These are phyloP conservation scores for Micractinium conductrix DNA, from an alignment of 139 green algal genomes.

Conservation along the genomic window DNA sequence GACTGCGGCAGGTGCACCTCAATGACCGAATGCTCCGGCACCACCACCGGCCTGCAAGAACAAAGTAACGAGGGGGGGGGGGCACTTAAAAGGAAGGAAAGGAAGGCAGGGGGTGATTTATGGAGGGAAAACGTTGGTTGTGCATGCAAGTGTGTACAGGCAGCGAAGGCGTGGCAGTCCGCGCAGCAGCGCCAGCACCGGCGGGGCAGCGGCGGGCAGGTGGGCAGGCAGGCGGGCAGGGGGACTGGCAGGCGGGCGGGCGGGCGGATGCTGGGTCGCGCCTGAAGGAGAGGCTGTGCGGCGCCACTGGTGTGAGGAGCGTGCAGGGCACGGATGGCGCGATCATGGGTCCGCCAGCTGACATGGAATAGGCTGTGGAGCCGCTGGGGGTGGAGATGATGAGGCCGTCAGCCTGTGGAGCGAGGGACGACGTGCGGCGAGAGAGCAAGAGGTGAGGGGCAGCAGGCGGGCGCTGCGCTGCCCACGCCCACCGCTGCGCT, in stretches of 20 bases:
- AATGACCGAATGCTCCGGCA: conserved; percentile 82
- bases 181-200: neutral
- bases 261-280: neutral
- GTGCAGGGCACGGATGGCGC: conserved; percentile 88
- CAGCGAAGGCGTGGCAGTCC: neutral
- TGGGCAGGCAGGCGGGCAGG: neutral
- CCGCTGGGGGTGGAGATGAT: conserved; percentile 90
- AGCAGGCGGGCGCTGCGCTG: no score
- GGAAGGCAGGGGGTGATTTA: neutral
- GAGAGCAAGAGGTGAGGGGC: neutral
- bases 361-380: conserved; percentile 90
- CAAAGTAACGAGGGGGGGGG: neutral
- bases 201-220: neutral
- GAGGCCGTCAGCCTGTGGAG: conserved; percentile 80
- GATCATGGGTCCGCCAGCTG: conserved; percentile 87
- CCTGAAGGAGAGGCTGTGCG: conserved; percentile 82
- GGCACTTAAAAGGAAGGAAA: neutral
- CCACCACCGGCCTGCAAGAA: conserved; percentile 70
- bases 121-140: no score
- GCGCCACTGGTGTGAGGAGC: conserved; percentile 87
- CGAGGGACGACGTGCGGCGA: neutral
- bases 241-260: no score
- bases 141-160: no score
- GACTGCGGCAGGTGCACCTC: conserved; percentile 73
- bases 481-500: no score